Evolutionary conservation across 495 filamentous ascomycete species (phyloP), one percentile per base, ranked within the genome.

Genomic region (Aspergillus sparsus): DNA sequence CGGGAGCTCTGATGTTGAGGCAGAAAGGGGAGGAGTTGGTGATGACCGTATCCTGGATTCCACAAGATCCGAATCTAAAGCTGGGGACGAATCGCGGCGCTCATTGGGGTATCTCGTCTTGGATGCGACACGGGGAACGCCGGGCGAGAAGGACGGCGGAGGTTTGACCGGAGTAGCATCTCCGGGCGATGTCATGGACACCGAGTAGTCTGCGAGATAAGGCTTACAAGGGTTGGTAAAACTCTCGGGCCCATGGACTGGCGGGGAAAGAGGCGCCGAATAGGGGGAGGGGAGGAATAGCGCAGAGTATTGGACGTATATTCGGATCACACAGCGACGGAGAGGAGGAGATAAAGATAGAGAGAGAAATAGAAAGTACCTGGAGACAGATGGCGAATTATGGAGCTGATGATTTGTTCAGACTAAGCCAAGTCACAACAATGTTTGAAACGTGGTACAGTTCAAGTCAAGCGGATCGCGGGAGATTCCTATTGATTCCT

Each of bases 111-210:
- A 76, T 68, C 79, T 74, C 60, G 71, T 74, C 70, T 82, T 85
- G 36, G 83, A 80, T 60, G 81, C 68, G 62, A 72, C 72, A 69
- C 82, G 78, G 54, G 80, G 75, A 63, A 78, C 67, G 65, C 79
- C 77, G 66, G 76, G 74, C 57, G 83, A 79, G 65, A 81, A 80
- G 64, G 83, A 82, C 71, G 82, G 80, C 70, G 80, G 78, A 72
- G 83, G 81, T 74, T 83, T 82, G 71, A 84, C 75, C 69, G 85
- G 80, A 67, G 82, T 70, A 73, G 74, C 82, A 87, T 86, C 78
- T 77, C 77, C 79, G 65, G 78, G 75, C 74, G 83, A 80, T 79
- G 80, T 85, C 83, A 87, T 85, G 80, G 78, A 82, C 75, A 72
- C 66, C 76, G 63, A 66, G 44, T 75, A 61, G 60, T 58, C 65